phyloP scores from a whole-genome alignment of 306 rosid genomes.

The Prinsepia uniflora region DNA sequence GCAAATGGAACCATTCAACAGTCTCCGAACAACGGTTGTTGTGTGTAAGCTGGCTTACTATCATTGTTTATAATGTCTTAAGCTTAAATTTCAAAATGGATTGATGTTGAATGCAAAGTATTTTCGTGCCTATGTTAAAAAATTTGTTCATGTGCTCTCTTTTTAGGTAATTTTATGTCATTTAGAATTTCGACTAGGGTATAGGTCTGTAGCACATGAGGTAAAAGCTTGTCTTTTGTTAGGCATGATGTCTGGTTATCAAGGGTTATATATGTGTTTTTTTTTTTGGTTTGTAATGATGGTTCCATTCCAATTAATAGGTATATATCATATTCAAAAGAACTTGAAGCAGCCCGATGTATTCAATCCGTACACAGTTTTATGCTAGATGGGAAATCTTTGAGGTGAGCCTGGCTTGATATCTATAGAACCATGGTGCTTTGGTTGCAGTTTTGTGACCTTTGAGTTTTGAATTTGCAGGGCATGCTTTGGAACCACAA shows the following conservation, averaged over 20 bases:
- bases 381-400: slow-evolving; percentile 82
- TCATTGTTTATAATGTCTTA: background rate
- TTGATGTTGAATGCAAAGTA: background rate
- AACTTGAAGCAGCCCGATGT: slow-evolving; percentile 92
- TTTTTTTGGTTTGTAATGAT: background rate
- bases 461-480: slow-evolving; percentile 28
- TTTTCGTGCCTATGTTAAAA: too few relatives aligned
- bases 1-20: slow-evolving; percentile 90
- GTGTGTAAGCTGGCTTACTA: slow-evolving; percentile 67
- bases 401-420: slow-evolving; percentile 45
- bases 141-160: background rate
- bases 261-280: background rate
- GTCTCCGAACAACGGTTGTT: slow-evolving; percentile 86
- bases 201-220: background rate
- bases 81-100: slow-evolving; percentile 2
- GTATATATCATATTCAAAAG: slow-evolving; percentile 90
- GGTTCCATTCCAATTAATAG: slow-evolving; percentile 28
- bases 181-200: background rate
- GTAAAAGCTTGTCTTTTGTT: background rate
- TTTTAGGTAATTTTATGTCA: background rate
- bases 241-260: background rate
- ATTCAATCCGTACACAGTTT: slow-evolving; percentile 98
- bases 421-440: background rate
- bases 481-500: slow-evolving; percentile 99
- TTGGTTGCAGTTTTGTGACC: background rate